Base-by-base conservation (phyloP, 352 stramenopile species). In the Phytophthora multivora region DNA sequence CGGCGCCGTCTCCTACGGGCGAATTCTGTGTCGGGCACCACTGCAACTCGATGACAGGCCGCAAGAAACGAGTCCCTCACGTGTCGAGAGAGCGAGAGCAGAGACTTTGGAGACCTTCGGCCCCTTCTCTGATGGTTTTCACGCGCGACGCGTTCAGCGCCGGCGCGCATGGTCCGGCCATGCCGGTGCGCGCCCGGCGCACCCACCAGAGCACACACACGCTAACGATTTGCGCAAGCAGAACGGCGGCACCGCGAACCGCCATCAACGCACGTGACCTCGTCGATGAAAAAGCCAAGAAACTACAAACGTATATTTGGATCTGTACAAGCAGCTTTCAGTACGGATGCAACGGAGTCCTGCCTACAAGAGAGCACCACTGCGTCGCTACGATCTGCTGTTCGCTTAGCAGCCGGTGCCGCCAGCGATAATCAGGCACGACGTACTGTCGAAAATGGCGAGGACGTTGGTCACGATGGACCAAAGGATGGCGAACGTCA, bases 401-500 rank as follows among this genome's bases (percentile, higher is more conserved):
- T 26, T 28, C 19, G 30, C 12, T 41, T 59, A 65, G 36, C 55
- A 63, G 46, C 55, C 53, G 16, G 53, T 61, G 31, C 51, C 51
- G 5, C 51, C 51, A 23, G 54, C 54, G 23, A 63, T 63, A n/a
- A 63, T 50, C 48, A 65, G 18, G n/a, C 57, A 65, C 30, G 57
- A 59, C 15, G 57, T 65, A 28, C 57, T 65, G 18, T 65, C 57
- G 48, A 65, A 65, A 42, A 65, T 65, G 48, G 57, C 57, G 15
- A 65, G 13, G 19, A 65, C 40, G 57, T 65, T 65, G 28, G 57
- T 65, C 11, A 65, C 30, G 12, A 65, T 23, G n/a, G 48, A 65
- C 57, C 57, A 65, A 26, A 59, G 6, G 31, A 65, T 59, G 8
- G 57, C 57, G 40, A 65, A 65, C 10, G 21, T 35, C 15, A 65